Evolutionary conservation across 768 basidiomycete species (phyloP), one percentile per base, ranked within the genome.

Genomic region (Kwoniella shandongensis): DNA sequence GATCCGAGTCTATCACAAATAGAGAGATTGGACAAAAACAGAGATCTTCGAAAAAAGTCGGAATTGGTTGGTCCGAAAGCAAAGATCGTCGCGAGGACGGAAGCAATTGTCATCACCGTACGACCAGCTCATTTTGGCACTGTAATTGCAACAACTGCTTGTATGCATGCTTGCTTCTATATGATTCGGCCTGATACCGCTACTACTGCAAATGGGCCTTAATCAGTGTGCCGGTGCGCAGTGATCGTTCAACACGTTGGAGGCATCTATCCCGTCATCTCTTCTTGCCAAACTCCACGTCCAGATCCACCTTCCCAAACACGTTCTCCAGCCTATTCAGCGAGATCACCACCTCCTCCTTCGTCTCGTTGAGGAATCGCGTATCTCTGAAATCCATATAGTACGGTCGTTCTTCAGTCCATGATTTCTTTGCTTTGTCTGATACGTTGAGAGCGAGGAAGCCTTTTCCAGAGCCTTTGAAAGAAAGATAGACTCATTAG

Each of bases 321-420:
- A 66, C 51, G 35, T 56, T 42, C 53, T 62, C 57, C 17, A 66
- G 46, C 50, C 65, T 38, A 53, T 47, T 56, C 13, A 62, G 54
- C 5, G 59, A 61, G 8, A 66, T 44, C 17, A 62, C 65, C 12
- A 59, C 44, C n/a, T 62, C 57, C 17, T 56, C 35, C 23, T 66
- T 57, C 18, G 57, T 55, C 10, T 44, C 40, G 15, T 54, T 62
- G 13, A 57, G 20, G 5, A 51, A 54, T 6, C 30, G 20, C 26
- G 39, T 53, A 38, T 57, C 53, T 29, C 61, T 59, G 13, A 59
- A 62, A 45, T 66, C 61, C 20, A 66, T 29, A 8, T 52, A 32
- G 26, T 62, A 66, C 11, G 65, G 52, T 4, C 48, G 36, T 18
- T 40, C 36, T 20, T 51, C 50, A 25, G 50, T 22, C n/a, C 39